Evolutionary conservation across 2,329 filamentous ascomycete genomes (phyloP).

Genomic region (Clonostachys solani): DNA sequence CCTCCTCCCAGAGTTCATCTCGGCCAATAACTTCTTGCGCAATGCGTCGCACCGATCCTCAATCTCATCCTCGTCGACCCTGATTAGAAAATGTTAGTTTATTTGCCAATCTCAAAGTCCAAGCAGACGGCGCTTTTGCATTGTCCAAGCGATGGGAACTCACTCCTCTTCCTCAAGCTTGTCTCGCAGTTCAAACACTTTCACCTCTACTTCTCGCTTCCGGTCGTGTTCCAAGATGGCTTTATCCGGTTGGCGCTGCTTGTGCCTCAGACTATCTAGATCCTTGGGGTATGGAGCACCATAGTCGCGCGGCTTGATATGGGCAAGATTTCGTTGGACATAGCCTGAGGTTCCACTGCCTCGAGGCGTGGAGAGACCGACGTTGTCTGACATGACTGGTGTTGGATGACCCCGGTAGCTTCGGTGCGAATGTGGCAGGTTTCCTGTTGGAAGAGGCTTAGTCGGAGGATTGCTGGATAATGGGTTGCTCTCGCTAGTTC

Average conservation of each 20-base stretch:
- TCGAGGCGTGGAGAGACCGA: constrained; percentile 89
- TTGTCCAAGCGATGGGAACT: constrained; percentile 10
- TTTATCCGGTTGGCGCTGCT: constrained; percentile 80
- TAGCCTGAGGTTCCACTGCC: constrained; percentile 97
- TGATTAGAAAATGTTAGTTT: constrained; percentile 22
- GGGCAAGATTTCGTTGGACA: constrained; percentile 91
- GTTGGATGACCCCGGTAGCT: not conserved
- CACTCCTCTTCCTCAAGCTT: constrained; percentile 87
- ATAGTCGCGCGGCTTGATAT: constrained; percentile 79
- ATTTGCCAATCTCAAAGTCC: constrained; percentile 4
- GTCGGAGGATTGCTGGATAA: not conserved
- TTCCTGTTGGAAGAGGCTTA: not conserved
- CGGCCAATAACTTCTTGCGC: constrained; percentile 31
- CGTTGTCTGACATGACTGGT: constrained; percentile 82
- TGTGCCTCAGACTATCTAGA: constrained; percentile 65
- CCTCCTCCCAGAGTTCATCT: constrained; percentile 25
- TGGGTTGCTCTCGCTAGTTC: too few relatives aligned
- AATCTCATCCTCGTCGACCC: constrained; percentile 85
- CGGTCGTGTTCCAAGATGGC: constrained; percentile 93
- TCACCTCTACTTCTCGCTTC: constrained; percentile 85
- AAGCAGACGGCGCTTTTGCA: too few relatives aligned
- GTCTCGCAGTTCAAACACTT: constrained; percentile 87
- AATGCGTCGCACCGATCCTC: constrained; percentile 53
- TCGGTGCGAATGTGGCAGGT: not conserved
- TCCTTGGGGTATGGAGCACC: constrained; percentile 71